Percentiles rank a stretch among this genome's conserved stretches.
These are phyloP conservation scores for Microdochium nivale DNA, from an alignment of 2,329 filamentous ascomycete genomes.

Conservation along the genomic window DNA sequence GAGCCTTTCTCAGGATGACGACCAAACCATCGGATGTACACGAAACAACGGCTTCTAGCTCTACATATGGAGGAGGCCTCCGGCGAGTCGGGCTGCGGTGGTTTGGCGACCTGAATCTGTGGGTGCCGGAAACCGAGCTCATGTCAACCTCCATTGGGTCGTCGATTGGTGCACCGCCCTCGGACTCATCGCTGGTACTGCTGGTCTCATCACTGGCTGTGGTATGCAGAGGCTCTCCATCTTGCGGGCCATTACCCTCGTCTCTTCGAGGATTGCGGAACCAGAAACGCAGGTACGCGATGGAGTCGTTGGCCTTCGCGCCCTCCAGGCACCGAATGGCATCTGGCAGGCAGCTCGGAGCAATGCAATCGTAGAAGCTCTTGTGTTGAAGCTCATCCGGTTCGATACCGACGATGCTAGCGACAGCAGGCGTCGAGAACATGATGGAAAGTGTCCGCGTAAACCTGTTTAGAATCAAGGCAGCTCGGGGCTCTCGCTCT, in stretches of 20 bases:
- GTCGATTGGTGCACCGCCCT: slow-evolving; percentile 35
- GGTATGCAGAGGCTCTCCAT: slow-evolving; percentile 16
- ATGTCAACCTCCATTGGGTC: slow-evolving; percentile 32
- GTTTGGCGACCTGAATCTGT: slow-evolving; percentile 3
- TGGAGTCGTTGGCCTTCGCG: slow-evolving; percentile 84
- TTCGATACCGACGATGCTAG: slow-evolving; percentile 65
- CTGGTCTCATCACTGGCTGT: slow-evolving; percentile 30
- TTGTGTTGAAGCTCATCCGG: slow-evolving; percentile 62
- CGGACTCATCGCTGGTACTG: slow-evolving; percentile 28
- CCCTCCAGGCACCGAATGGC: slow-evolving; percentile 73
- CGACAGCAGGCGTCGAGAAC: slow-evolving; percentile 73
- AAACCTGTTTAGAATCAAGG: slow-evolving; percentile 79
- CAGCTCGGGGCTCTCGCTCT: slow-evolving; percentile 71
- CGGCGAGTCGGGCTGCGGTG: neutral
- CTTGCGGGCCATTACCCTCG: slow-evolving; percentile 36
- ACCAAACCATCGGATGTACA: slow-evolving; percentile 85
- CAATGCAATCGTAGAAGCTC: slow-evolving; percentile 83
- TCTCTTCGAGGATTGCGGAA: slow-evolving; percentile 64
- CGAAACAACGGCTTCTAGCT: slow-evolving; percentile 84
- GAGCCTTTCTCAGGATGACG: slow-evolving; percentile 67
- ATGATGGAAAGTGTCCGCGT: slow-evolving; percentile 75
- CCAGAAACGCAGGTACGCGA: slow-evolving; percentile 81
- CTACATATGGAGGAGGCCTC: slow-evolving; percentile 17
- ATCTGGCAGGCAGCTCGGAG: slow-evolving; percentile 66
- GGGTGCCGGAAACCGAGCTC: slow-evolving; percentile 13